Conservation (phyloP, 805 yeast species). For the Candida anglica region DNA sequence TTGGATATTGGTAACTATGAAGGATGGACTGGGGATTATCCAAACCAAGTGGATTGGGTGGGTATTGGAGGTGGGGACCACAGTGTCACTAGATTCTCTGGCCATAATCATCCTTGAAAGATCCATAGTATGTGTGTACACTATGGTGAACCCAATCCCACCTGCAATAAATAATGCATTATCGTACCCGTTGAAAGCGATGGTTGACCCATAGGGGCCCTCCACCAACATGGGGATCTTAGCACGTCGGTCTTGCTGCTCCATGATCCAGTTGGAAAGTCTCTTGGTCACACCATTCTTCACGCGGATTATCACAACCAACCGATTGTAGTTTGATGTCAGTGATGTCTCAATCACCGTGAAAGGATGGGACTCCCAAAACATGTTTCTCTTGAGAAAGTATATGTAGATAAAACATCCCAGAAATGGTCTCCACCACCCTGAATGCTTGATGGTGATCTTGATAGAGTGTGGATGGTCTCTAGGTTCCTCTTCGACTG, state of each 20-base stretch:
- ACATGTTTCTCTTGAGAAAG: conserved; percentile 46
- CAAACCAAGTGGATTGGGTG: conserved; percentile 2
- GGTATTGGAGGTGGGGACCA: no score
- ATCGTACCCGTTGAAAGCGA: conserved; percentile 3
- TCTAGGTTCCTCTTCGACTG: no score
- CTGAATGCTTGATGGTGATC: conserved; percentile 13
- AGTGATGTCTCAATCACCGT: conserved; percentile 48
- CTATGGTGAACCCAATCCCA: conserved; percentile 5
- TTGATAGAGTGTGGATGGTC: conserved; percentile 6
- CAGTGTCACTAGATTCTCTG: no score
- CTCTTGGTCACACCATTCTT: conserved; percentile 57
- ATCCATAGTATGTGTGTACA: conserved; percentile 4
- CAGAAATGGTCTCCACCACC: conserved; percentile 45
- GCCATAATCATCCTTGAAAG: conserved; percentile 1
- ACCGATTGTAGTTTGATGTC: conserved; percentile 25
- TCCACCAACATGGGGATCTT: conserved; percentile 17
- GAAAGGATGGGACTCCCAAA: conserved; percentile 78
- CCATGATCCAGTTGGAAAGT: conserved; percentile 26
- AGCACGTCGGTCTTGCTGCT: conserved; percentile 18
- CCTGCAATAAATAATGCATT: conserved; percentile 5
- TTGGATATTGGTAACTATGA: conserved; percentile 3
- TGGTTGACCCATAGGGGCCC: conserved; percentile 3
- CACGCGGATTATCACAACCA: conserved; percentile 45
- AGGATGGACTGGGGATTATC: conserved; percentile 3
- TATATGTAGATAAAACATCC: conserved; percentile 57